Base-by-base conservation (phyloP, 768 basidiomycete species). In the Kockovaella imperatae region DNA sequence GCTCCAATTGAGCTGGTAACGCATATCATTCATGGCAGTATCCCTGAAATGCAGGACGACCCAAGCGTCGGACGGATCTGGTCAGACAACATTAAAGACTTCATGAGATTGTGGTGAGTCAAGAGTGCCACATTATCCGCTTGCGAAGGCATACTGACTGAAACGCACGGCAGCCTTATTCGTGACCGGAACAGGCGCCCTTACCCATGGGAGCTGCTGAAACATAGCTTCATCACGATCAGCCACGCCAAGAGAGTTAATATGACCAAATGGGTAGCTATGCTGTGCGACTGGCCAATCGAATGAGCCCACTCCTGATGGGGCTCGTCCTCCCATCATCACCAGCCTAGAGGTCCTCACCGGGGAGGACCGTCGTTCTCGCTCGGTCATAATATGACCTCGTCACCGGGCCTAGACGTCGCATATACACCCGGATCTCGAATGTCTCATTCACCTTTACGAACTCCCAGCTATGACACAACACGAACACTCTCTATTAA, bases 1-100 rank as follows among this genome's bases (percentile, higher is more conserved):
- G 82, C 87, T 4, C 82, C 87, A n/a, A 93, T 97, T 69, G 93
- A 96, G 66, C 76, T 96, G 45, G 81, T 96, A 75, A 83, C 87
- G 72, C 81, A 88, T 64, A 90, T 95, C 62, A 84, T 87, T 5
- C 75, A 56, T 11, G 67, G 60, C 30, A 73, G 54, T 52, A 64
- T 62, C 15, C 68, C 66, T 7, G 49, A 49, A 36, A 69, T 66
- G 70, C 53, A 63, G 4, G 67, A 66, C 44, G 62, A 65, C 49
- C 60, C 59, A 13, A 29, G 42, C 8, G 52, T 64, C 4, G 62
- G 65, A 5, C 45, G 62, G n/a, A 47, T 57, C 3, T 93, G 87
- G 85, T 82, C 80, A 53, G 75, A 80, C 26, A 80, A 81, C 21
- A 89, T 93, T 84, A 93, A 91, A 71, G 84, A 88, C 57, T 95